Base-by-base conservation (phyloP, 257 asterid genomes). In the Mentha longifolia region DNA sequence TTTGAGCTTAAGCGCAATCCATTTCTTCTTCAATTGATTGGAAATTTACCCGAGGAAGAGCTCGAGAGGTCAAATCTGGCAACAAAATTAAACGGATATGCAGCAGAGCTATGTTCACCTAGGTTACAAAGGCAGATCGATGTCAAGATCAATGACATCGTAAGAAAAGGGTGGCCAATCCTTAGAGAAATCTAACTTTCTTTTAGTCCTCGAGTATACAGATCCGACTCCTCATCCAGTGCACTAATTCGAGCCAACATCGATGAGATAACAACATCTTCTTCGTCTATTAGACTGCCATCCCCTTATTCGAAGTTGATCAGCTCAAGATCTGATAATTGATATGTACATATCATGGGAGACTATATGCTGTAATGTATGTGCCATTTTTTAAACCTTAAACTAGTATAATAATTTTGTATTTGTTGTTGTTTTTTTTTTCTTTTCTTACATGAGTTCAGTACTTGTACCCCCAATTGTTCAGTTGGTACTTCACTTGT, bases 1-100 rank as follows among this genome's bases (percentile, higher is more conserved):
- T 94, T 94, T 81, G 99, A 94, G 95, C 98, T 94, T 20, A 92
- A 89, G 75, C 82, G 90, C 77, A 85, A 84, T n/a, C 89, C 86
- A 0, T 88, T 95, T 81, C 89, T 92, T 75, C 93, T 95, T 66
- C 97, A 92, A 73, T 75, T 95, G 86, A 91, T 92, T 16, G 99
- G 99, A 31, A 92, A 89, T 82, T 74, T 92, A 82, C 87, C 90
- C 1, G 92, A 85, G 72, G 97, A 95, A 76, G 99, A 92, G 85
- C 94, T 92, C 4, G 86, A 85, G 88, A 88, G 65, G 74, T 95
- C 96, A 75, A 86, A 62, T 75, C 78, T 89, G 76, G 97, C 95
- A 57, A 83, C 98, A 65, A 92, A 83, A 81, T 84, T 95, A 25
- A 95, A 95, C 50, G 92, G 97, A 58, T 94, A 88, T 74, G 97